These are phyloP conservation scores for Pisolithus sp. DNA, from an alignment of 768 basidiomycete genomes.

Conservation along the genomic window DNA sequence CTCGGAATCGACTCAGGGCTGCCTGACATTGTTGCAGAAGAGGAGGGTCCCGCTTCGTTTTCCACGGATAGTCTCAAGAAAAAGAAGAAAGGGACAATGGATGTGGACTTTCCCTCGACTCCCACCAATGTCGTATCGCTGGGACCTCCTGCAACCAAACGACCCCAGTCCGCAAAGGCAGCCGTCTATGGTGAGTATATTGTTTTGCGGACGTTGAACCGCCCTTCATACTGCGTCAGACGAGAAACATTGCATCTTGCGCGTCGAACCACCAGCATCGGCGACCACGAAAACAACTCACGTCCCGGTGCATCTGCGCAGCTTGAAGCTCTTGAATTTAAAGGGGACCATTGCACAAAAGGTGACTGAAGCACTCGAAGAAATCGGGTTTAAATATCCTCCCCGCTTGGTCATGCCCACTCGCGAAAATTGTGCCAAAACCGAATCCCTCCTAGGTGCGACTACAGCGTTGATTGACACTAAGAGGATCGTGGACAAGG, in stretches of 20 bases:
- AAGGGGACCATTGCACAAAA: constrained; percentile 71
- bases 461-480: constrained; percentile 75
- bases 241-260: constrained; percentile 64
- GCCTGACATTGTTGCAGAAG: constrained; percentile 56
- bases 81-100: constrained; percentile 38
- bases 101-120: constrained; percentile 29
- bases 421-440: constrained; percentile 62
- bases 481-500: constrained; percentile 80
- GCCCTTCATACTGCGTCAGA: constrained; percentile 35
- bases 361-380: constrained; percentile 67
- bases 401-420: constrained; percentile 93
- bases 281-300: constrained; percentile 65
- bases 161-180: constrained; percentile 44
- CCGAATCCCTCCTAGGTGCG: constrained; percentile 71
- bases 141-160: constrained; percentile 32
- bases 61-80: constrained; percentile 46
- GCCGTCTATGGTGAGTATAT: constrained; percentile 49
- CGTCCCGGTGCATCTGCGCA: constrained; percentile 76
- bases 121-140: constrained; percentile 33
- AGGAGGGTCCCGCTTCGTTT: constrained; percentile 51
- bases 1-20: constrained; percentile 86
- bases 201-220: constrained; percentile 6
- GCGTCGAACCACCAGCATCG: constrained; percentile 48
- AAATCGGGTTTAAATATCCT: constrained; percentile 65
- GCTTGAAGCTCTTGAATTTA: constrained; percentile 75